phyloP scores from a whole-genome alignment of 805 yeast genomes.

The Hanseniaspora lindneri region DNA sequence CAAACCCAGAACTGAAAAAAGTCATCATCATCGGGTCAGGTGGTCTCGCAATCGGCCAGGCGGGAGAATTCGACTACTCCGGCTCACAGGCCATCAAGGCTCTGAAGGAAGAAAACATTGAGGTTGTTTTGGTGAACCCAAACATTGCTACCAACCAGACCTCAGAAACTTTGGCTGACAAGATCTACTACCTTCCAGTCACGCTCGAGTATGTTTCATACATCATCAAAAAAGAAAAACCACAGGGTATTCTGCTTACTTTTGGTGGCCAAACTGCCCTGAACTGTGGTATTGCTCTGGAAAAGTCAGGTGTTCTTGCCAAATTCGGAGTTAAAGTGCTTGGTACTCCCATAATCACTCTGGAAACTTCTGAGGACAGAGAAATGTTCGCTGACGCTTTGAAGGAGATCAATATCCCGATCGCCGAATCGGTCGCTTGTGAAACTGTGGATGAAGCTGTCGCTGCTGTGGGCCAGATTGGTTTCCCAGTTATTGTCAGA shows the following conservation, averaged over 20 bases:
- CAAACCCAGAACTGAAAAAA: conserved; percentile 26
- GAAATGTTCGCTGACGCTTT: conserved; percentile 88
- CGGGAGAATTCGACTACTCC: conserved; percentile 97
- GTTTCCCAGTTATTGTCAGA: conserved; percentile 91
- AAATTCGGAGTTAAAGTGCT: conserved; percentile 58
- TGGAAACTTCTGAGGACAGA: conserved; percentile 96
- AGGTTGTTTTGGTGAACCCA: conserved; percentile 91
- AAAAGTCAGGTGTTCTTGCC: conserved; percentile 82
- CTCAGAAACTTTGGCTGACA: conserved; percentile 93
- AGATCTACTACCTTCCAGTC: conserved; percentile 96
- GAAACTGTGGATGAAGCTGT: conserved; percentile 69
- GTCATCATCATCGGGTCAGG: conserved; percentile 94
- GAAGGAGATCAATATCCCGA: conserved; percentile 89
- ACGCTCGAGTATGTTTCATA: conserved; percentile 92
- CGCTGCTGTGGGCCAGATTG: conserved; percentile 71
- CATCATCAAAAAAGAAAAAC: conserved; percentile 87
- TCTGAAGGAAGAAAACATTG: conserved; percentile 91
- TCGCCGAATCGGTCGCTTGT: conserved; percentile 89
- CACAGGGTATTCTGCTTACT: conserved; percentile 93
- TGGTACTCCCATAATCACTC: conserved; percentile 93
- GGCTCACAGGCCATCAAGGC: conserved; percentile 99
- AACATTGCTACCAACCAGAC: conserved; percentile 98
- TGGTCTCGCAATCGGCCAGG: conserved; percentile 97
- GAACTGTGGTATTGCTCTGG: conserved; percentile 88
- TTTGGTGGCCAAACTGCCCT: conserved; percentile 99